These are phyloP conservation scores for Tulasnella sp. DNA, from an alignment of 768 basidiomycete genomes.

Conservation along the genomic window DNA sequence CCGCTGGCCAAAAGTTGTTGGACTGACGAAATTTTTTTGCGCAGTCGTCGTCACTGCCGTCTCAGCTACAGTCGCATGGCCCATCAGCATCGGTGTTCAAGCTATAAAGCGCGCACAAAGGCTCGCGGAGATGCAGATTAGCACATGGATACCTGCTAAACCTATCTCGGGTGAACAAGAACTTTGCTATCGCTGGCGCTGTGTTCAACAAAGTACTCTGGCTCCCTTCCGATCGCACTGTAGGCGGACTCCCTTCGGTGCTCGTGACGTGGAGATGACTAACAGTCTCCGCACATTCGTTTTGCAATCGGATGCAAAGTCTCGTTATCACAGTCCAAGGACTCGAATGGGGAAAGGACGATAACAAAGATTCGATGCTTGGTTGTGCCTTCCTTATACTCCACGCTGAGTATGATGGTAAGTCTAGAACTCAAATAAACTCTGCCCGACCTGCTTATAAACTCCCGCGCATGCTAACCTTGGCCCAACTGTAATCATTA, in stretches of 20 bases:
- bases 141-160: background rate
- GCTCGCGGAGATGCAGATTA: slow-evolving; percentile 42
- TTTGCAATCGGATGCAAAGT: slow-evolving; percentile 58
- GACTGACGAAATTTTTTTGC: background rate
- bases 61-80: slow-evolving; percentile 65
- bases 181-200: slow-evolving; percentile 72
- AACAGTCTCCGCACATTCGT: background rate
- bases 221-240: slow-evolving; percentile 90
- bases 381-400: slow-evolving; percentile 90
- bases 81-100: slow-evolving; percentile 58
- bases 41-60: slow-evolving; percentile 57
- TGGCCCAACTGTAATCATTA: background rate
- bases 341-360: slow-evolving; percentile 75
- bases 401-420: slow-evolving; percentile 88
- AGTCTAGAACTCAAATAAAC: slow-evolving; percentile 33
- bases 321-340: slow-evolving; percentile 78
- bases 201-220: slow-evolving; percentile 96
- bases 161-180: slow-evolving; percentile 44
- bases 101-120: slow-evolving; percentile 72
- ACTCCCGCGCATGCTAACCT: background rate
- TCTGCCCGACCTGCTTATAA: slow-evolving; percentile 29
- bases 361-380: slow-evolving; percentile 83
- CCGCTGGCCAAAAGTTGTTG: background rate
- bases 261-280: background rate
- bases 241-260: background rate